Evolutionary conservation across 2,329 filamentous ascomycete species (phyloP), one percentile per base, ranked within the genome.

Genomic region (Fusarium drepaniforme): DNA sequence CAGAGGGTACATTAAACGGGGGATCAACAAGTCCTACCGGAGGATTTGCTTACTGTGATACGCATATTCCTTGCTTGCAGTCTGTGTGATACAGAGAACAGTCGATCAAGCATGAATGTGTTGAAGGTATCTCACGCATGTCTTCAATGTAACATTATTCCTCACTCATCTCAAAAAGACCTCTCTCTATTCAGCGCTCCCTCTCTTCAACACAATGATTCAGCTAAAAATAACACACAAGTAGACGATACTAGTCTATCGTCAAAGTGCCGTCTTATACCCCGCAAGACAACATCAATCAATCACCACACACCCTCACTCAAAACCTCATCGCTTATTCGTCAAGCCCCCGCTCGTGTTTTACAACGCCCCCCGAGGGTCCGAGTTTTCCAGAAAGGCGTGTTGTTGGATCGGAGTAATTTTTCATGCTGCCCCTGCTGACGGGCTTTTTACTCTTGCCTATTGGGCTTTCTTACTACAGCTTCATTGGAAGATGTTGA

Each of bases 181-280:
- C 28, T n/a, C 28, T 30, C 28, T 30, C 28, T 30, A 73, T 21
- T 4, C 4, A n/a, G 12, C 56, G 37, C 61, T 9, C 56, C 13
- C 12, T 6, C 28, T n/a, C 40, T 6, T 42, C 40, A 42, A 42
- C 3, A 18, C 21, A 42, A 25, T 33, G 9, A 6, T 11, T 21
- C 8, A 8, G 21, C 71, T 74, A 73, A 74, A 73, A 73, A 74
- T 53, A 53, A 53, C 8, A 35, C 30, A 33, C 46, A 40, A 8
- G 23, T 38, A 44, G 33, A 18, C 16, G 15, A 51, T 30, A 51
- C 23, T 30, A 51, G 23, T 12, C 25, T 4, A 12, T 53, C 49
- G 25, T 53, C 49, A 51, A 49, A 51, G 49, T 53, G 42, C 42
- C 42, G 46, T 25, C 23, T 49, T 49, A 53, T 53, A 71, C 71